These are phyloP conservation scores for Collybia mongolica DNA, from an alignment of 768 basidiomycete genomes.

Conservation along the genomic window DNA sequence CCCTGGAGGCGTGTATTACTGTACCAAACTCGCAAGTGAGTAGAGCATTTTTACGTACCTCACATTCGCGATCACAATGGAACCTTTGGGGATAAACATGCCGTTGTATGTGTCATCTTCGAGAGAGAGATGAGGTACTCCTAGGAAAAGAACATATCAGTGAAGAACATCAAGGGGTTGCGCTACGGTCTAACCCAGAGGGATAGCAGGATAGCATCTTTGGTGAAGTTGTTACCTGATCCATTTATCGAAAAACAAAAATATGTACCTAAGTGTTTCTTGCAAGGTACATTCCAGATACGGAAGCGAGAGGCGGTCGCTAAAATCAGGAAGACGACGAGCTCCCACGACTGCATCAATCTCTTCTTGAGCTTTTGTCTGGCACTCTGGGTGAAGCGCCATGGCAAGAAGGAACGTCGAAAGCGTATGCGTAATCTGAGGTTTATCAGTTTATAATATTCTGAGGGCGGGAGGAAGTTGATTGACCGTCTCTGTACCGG, in stretches of 20 bases:
- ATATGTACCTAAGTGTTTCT: slow-evolving; percentile 19
- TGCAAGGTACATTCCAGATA: slow-evolving; percentile 33
- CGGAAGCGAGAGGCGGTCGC: slow-evolving; percentile 27
- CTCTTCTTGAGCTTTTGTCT: slow-evolving; percentile 36
- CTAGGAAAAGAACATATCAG: background rate
- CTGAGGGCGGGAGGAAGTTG: background rate
- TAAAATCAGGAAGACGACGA: slow-evolving; percentile 33
- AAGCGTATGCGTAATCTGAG: slow-evolving; percentile 3
- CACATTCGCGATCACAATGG: slow-evolving; percentile 12
- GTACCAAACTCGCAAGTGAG: background rate
- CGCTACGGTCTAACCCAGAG: background rate
- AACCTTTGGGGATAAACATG: slow-evolving; percentile 15
- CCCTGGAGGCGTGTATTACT: slow-evolving; percentile 14
- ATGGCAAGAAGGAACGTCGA: slow-evolving; percentile 34
- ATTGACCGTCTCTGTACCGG: slow-evolving; percentile 16
- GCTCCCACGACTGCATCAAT: slow-evolving; percentile 36
- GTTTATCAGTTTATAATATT: background rate
- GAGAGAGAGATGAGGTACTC: slow-evolving; percentile 11
- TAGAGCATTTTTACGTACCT: background rate
- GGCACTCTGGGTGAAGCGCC: slow-evolving; percentile 33
- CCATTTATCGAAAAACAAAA: background rate
- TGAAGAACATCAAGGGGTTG: background rate
- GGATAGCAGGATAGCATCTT: slow-evolving; percentile 16
- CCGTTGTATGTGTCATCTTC: slow-evolving; percentile 36
- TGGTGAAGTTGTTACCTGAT: too few relatives aligned